Evolutionary conservation across 2,329 filamentous ascomycete species (phyloP).

Genomic region (Trichophyton benhamiae): DNA sequence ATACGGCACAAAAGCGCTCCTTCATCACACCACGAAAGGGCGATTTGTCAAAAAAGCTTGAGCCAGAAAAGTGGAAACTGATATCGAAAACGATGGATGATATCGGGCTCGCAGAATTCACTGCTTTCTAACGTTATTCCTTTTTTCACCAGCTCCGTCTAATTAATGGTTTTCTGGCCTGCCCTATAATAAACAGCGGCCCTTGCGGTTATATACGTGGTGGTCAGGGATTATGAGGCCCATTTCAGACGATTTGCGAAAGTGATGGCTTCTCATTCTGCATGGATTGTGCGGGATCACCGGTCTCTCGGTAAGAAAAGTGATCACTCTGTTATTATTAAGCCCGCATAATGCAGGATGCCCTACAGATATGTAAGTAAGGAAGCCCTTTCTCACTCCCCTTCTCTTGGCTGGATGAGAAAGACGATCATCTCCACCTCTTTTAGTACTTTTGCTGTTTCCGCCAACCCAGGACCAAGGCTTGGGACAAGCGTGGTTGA

Average conservation of each 20-base stretch:
- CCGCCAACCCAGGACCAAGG: background rate
- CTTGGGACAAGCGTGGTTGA: background rate
- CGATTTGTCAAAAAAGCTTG: background rate
- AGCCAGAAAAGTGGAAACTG: constrained; percentile 1
- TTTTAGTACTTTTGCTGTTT: background rate
- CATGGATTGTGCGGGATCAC: constrained; percentile 4
- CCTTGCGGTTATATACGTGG: constrained; percentile 1
- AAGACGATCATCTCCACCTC: background rate
- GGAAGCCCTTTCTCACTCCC: background rate
- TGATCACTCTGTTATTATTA: constrained; percentile 4
- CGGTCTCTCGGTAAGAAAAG: constrained; percentile 5
- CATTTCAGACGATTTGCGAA: background rate
- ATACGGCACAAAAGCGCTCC: background rate
- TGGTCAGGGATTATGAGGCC: background rate
- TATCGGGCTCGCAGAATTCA: background rate
- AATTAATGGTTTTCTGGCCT: background rate
- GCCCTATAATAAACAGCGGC: background rate
- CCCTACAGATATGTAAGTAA: background rate
- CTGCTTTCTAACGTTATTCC: background rate
- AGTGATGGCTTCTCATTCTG: background rate
- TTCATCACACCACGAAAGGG: background rate
- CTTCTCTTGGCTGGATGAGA: background rate
- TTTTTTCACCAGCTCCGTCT: background rate
- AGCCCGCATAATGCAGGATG: constrained; percentile 1
- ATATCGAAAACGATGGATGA: background rate